Evolutionary conservation across 768 basidiomycete genomes (phyloP), one percentile per base, ranked within the genome.

Genomic region (Neoboletus brunneissimus): DNA sequence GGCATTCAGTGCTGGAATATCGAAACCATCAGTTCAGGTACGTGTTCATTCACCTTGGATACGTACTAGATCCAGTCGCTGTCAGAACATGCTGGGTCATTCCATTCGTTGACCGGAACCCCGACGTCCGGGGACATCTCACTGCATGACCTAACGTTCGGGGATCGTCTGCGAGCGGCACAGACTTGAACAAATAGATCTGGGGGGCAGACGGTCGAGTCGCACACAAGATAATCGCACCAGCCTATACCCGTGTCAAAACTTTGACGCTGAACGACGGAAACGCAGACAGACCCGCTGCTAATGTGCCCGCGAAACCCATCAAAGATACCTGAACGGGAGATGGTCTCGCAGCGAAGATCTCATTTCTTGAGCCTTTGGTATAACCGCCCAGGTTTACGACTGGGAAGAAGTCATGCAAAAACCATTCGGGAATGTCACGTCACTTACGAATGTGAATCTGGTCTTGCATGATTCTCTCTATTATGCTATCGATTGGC

Each of bases 291-390:
- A 40, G 48, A 63, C 76, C 72, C 2, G 75, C 74, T 50, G 66
- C 74, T 11, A 80, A 59, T 5, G 80, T 80, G 16, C 81, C 79
- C 5, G 81, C 80, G 49, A 77, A 81, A 18, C 80, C 80, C 74
- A 81, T 80, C 20, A 78, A 62, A 37, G 77, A 77, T 49, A 81
- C 68, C 62, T 82, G 80, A 11, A 82, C 64, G 3, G 80, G 81
- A 48, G 74, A 73, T 16, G 78, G 76, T 25, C 80, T 72, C 1
- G 75, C 77, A 15, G 81, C 81, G 45, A 81, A 82, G 18, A 81
- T 73, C 49, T 81, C 80, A 54, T 82, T 81, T 53, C 75, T 66
- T 2, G 80, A 76, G 16, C 79, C 81, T 62, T 79, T 82, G 31
- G 80, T 81, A 56, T 82, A 81, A 11, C 80, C 80, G 5, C 75